phyloP scores from a whole-genome alignment of 768 basidiomycete species.

The Termitomyces sp. region DNA sequence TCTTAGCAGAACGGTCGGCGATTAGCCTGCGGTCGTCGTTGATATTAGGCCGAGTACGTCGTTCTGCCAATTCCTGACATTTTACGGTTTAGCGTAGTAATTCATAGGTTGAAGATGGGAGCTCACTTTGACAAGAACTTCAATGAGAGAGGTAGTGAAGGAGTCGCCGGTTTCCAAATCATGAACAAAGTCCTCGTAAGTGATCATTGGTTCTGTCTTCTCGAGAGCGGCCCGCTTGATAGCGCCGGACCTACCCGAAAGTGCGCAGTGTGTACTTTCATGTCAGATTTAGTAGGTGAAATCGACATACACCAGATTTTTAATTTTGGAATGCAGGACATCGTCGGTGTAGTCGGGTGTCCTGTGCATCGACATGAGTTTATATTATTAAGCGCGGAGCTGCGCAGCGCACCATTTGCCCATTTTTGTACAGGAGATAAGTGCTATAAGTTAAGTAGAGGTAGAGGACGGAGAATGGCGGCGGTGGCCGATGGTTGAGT shows the following conservation, averaged over 20 bases:
- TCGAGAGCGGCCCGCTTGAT: slow-evolving; percentile 68
- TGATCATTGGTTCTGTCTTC: slow-evolving; percentile 59
- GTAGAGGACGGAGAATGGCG: not conserved
- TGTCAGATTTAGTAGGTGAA: not conserved
- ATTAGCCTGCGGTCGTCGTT: slow-evolving; percentile 66
- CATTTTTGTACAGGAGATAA: slow-evolving; percentile 38
- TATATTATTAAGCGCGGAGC: slow-evolving; percentile 9
- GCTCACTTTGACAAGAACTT: slow-evolving; percentile 75
- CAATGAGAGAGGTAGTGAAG: slow-evolving; percentile 72
- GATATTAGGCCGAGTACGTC: slow-evolving; percentile 49
- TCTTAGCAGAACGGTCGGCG: slow-evolving; percentile 63
- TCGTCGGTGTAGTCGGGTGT: slow-evolving; percentile 70
- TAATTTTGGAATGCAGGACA: slow-evolving; percentile 71
- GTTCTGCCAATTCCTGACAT: slow-evolving; percentile 71
- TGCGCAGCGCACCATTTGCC: slow-evolving; percentile 59
- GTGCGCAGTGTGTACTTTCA: slow-evolving; percentile 4
- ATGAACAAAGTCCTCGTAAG: slow-evolving; percentile 72
- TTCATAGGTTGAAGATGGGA: not conserved
- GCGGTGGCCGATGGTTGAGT: not conserved
- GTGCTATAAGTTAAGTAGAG: slow-evolving; percentile 18
- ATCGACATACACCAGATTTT: slow-evolving; percentile 66
- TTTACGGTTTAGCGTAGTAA: not conserved
- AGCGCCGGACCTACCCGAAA: slow-evolving; percentile 55
- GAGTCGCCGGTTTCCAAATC: slow-evolving; percentile 78
- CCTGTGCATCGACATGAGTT: slow-evolving; percentile 39